These are phyloP conservation scores for Xylaria sp. DNA, from an alignment of 2,329 filamentous ascomycete genomes.

Conservation along the genomic window DNA sequence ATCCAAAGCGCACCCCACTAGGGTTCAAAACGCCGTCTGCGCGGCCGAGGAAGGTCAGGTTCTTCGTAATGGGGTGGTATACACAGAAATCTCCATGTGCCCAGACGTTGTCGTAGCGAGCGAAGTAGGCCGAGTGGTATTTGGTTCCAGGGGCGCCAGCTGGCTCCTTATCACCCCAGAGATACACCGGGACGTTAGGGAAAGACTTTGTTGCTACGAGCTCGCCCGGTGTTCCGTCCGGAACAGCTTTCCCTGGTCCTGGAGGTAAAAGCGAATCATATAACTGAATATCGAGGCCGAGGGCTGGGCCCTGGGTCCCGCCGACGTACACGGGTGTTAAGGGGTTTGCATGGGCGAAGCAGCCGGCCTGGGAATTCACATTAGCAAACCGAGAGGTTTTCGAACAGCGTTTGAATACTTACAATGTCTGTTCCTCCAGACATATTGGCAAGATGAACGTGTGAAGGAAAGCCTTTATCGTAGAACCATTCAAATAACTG, in stretches of 20 bases:
- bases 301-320: slow-evolving; percentile 60
- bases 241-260: slow-evolving; percentile 55
- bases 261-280: slow-evolving; percentile 71
- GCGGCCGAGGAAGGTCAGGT: slow-evolving; percentile 73
- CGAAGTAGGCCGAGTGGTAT: slow-evolving; percentile 70
- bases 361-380: slow-evolving; percentile 57
- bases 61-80: slow-evolving; percentile 73
- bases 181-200: slow-evolving; percentile 77
- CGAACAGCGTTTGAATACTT: slow-evolving; percentile 41
- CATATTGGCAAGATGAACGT: slow-evolving; percentile 76
- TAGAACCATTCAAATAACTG: slow-evolving; percentile 83
- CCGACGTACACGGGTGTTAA: slow-evolving; percentile 72
- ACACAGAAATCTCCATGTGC: slow-evolving; percentile 84
- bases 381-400: slow-evolving; percentile 25
- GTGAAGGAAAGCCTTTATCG: slow-evolving; percentile 73
- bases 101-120: slow-evolving; percentile 75
- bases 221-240: slow-evolving; percentile 75
- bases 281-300: slow-evolving; percentile 63
- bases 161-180: slow-evolving; percentile 64
- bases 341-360: slow-evolving; percentile 73
- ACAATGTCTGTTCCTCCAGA: slow-evolving; percentile 82
- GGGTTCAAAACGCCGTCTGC: slow-evolving; percentile 85
- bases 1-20: slow-evolving; percentile 80
- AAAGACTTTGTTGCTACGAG: slow-evolving; percentile 77
- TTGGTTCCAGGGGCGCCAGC: slow-evolving; percentile 61